Percentiles rank a stretch among this genome's conserved stretches.
Evolutionary conservation across 805 yeast species (phyloP).

Genomic region (Pichia cephalocereana): DNA sequence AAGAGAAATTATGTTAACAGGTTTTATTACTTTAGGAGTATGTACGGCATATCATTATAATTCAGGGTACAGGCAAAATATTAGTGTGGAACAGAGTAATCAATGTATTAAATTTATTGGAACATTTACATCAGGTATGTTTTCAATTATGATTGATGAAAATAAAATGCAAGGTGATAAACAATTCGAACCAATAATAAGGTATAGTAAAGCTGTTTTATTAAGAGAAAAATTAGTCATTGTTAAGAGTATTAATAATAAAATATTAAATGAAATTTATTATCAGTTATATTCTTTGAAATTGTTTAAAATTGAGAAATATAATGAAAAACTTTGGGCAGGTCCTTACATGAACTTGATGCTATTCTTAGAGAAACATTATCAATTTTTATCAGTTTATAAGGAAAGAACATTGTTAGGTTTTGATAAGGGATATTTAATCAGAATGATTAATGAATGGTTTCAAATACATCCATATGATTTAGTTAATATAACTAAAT

Average conservation of each 20-base stretch:
- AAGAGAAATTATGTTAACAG: neutral
- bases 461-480: conserved; percentile 4
- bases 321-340: neutral
- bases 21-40: neutral
- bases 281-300: neutral
- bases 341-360: neutral
- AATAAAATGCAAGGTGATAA: neutral
- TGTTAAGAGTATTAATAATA: neutral
- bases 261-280: neutral
- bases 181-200: neutral
- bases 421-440: neutral
- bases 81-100: neutral
- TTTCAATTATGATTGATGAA: conserved; percentile 2
- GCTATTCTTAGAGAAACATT: neutral
- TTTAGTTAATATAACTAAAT: neutral
- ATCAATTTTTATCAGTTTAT: neutral
- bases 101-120: conserved; percentile 1
- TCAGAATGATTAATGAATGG: conserved; percentile 3
- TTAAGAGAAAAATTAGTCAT: neutral
- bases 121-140: conserved; percentile 2
- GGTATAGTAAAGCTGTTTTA: neutral
- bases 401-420: neutral
- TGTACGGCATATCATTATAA: conserved; percentile 3
- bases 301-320: neutral
- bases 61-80: neutral